Evolutionary conservation across 108 stramenopile species (phyloP), one percentile per base, ranked within the genome.

Genomic region (Fragilariopsis cylindrus): DNA sequence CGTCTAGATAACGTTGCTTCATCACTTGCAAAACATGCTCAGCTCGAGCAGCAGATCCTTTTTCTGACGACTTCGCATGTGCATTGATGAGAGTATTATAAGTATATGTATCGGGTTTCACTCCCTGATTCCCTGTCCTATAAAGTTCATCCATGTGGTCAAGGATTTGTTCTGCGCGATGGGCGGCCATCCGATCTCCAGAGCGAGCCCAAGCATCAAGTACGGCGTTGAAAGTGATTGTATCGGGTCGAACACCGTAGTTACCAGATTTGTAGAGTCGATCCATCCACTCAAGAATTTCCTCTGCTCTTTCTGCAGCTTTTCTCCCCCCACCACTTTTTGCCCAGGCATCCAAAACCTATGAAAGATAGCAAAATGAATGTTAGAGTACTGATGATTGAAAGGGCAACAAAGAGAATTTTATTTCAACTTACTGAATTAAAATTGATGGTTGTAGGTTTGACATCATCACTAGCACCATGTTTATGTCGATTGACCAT

Each of bases 141-240:
- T 89, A 90, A 19, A 95, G 86, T 64, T 92, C 91, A 67, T 91
- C 90, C 94, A 95, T 95, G 73, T 91, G 94, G 69, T 92, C 89
- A 13, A 95, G 82, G 71, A 95, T 91, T 65, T 92, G 91, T 55
- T 95, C 90, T 1, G 93, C 93, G 6, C 93, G 82, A 44, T 86
- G 84, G 40, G 93, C 89, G 5, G 90, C 93, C 69, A 88, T 82
- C 48, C 88, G 81, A 67, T 88, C 87, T 53, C 91, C 91, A 43
- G 89, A 88, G 13, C 89, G 75, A 18, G 92, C 92, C 92, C 92
- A 93, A 44, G 90, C 88, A 82, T 93, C 89, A 41, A 93, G 79
- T 11, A 93, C 90, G 18, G 90, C 87, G 69, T 90, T 93, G 80
- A 88, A 83, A 57, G 88, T 88, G 50, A 93, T 93, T 3, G 92